Evolutionary conservation across 176 grass and related monocot species (phyloP), one percentile per base, ranked within the genome.

Genomic region (Musa schizocarpa): DNA sequence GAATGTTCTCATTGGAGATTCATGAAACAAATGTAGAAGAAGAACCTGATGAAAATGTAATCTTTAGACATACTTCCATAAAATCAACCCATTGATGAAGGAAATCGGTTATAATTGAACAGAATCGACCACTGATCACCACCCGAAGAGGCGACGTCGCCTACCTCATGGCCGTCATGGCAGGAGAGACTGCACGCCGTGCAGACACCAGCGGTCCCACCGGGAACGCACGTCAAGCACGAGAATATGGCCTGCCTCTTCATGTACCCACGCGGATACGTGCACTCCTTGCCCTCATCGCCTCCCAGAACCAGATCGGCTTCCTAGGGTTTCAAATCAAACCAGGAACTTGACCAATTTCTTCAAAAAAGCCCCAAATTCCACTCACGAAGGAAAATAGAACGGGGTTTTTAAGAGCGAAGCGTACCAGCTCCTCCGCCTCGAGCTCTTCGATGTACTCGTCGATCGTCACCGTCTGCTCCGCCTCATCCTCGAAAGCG

Each of bases 201-300:
- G 84, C 90, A 99, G 63, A 99, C 95, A 12, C 95, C 95, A 2
- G 88, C 88, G 71, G 64, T 68, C n/a, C 88, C 95, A 21, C 26
- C 72, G 1, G 95, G 90, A 68, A 86, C 90, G 78, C 95, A 99
- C 53, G 95, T 99, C 82, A 99, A 81, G 74, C 95, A 99, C 19
- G 95, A 99, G 88, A 99, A 99, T 50, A 99, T 86, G 48, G 95
- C 95, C 84, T 99, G 95, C 80, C 95, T 89, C 74, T 87, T 99
- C 86, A 93, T 84, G 84, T 94, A 94, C 1, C 95, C 88, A 49
- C 72, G 80, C 27, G 76, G 82, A 78, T 94, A 99, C 63, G 95
- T 99, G 90, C 95, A 99, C 70, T 94, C 95, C 80, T 91, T 87
- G 61, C 95, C 95, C 23, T 99, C 95, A 78, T 99, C 95, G 12